These are phyloP conservation scores for Endocarpon pusillum DNA, from an alignment of 495 filamentous ascomycete genomes.

Conservation along the genomic window DNA sequence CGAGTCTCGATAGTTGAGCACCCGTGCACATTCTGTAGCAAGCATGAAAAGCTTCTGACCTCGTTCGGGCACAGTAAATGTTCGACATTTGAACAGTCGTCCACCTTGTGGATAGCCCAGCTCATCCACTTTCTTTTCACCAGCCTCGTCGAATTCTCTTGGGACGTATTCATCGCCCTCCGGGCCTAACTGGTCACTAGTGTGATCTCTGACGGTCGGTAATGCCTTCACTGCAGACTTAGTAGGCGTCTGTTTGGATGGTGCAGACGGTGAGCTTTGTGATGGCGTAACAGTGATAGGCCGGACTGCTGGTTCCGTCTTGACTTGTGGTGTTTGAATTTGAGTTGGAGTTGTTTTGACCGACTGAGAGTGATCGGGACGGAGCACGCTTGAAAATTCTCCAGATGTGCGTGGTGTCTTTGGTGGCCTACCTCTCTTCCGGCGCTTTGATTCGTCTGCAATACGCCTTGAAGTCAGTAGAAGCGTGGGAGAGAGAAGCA, in stretches of 20 bases:
- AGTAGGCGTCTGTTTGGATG: constrained; percentile 73
- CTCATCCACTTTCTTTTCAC: constrained; percentile 79
- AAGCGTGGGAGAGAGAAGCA: constrained; percentile 1
- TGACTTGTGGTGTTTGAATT: constrained; percentile 65
- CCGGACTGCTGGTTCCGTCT: constrained; percentile 49
- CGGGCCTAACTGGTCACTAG: constrained; percentile 82
- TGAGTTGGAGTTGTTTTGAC: constrained; percentile 28
- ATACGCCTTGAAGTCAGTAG: no score
- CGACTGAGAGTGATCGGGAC: no score
- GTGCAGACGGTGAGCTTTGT: constrained; percentile 59
- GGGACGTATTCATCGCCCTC: constrained; percentile 95
- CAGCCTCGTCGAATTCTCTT: constrained; percentile 77
- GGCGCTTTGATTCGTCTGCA: constrained; percentile 55
- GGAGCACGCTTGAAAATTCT: constrained; percentile 25
- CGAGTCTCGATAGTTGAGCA: constrained; percentile 89
- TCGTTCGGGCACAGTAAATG: constrained; percentile 79
- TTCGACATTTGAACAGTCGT: constrained; percentile 82
- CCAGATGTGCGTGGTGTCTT: constrained; percentile 39
- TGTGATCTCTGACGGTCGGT: constrained; percentile 91
- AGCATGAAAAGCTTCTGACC: constrained; percentile 96
- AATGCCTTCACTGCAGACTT: constrained; percentile 87
- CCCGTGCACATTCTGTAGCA: constrained; percentile 90
- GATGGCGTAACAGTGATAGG: constrained; percentile 38
- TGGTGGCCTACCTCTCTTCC: constrained; percentile 78
- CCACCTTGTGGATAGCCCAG: constrained; percentile 67